Conservation (phyloP, 345 rosid species). For the Laguncularia racemosa region DNA sequence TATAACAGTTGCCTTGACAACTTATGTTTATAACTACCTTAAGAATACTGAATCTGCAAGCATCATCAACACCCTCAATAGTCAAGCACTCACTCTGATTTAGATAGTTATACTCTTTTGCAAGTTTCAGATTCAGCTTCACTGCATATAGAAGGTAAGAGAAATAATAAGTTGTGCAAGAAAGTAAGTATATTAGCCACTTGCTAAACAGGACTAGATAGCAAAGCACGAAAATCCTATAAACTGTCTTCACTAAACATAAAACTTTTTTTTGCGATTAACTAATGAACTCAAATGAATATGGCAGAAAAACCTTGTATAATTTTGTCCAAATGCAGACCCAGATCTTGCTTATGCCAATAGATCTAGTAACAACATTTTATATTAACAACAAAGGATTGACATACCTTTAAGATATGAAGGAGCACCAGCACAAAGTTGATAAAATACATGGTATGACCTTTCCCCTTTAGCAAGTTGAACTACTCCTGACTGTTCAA, state of each 20-base stretch:
- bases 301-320: too few relatives aligned
- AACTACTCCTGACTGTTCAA: slow-evolving; percentile 89
- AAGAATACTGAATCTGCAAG: slow-evolving; percentile 54
- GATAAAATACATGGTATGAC: slow-evolving; percentile 86
- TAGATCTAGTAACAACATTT: too few relatives aligned
- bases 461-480: slow-evolving; percentile 84
- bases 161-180: too few relatives aligned
- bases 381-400: slow-evolving; percentile 1
- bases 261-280: too few relatives aligned
- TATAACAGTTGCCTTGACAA: slow-evolving; percentile 1
- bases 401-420: slow-evolving; percentile 66
- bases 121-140: slow-evolving; percentile 63
- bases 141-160: slow-evolving; percentile 37
- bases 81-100: slow-evolving; percentile 78
- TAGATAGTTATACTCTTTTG: slow-evolving; percentile 76
- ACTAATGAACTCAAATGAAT: too few relatives aligned
- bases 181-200: neutral
- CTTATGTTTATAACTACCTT: slow-evolving; percentile 36
- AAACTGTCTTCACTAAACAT: too few relatives aligned
- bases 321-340: too few relatives aligned
- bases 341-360: too few relatives aligned
- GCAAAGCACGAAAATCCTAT: too few relatives aligned
- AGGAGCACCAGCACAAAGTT: slow-evolving; percentile 94
- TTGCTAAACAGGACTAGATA: too few relatives aligned
- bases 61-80: slow-evolving; percentile 71